Base-by-base conservation (phyloP, 2,329 filamentous ascomycete species). In the Aspergillus latus region DNA sequence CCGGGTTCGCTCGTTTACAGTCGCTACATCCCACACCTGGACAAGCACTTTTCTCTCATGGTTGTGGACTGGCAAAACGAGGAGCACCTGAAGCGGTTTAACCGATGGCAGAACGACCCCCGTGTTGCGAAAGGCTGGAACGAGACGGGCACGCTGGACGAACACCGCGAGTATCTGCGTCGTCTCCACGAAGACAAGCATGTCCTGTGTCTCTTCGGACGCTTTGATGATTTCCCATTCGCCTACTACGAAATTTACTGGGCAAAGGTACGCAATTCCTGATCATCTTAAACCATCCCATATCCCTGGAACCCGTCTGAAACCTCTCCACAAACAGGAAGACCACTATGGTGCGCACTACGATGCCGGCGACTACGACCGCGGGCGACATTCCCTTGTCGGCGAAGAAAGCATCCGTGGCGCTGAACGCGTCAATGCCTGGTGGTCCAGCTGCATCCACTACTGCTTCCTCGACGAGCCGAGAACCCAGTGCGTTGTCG, bases 181-280 rank as follows among this genome's bases (percentile, higher is more conserved):
- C 82, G 82, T 61, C 80, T 88, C 53, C 84, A 90, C 66, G 81
- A 84, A 44, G 89, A 92, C 69, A 84, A 87, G 29, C 89, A 92
- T 72, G 77, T 92, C 45, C 77, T 64, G 7, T 64, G 61, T 32
- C 43, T 64, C 9, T 64, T 92, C 57, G 89, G 85, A 5, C 81
- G 82, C 28, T 93, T 90, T 69, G 83, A 92, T 54, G 86, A 88
- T 30, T 80, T 79, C 1, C 82, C 78, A 47, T 92, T 92, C 70
- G 86, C 88, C 0, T 92, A 92, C 70, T 92, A 89, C 68, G 89
- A 93, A 71, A 78, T 92, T 1, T 92, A 92, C 71, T 92, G 88
- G 88, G 87, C 85, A 36, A 86, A 85, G 77, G 82, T 83, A 74
- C 59, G 72, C 54, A 10, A 13, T 13, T 7, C 5, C 8, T 37